Percentiles rank a stretch among this genome's conserved stretches.
These are phyloP conservation scores for Venturia pyrina DNA, from an alignment of 2,329 filamentous ascomycete species.

Conservation along the genomic window DNA sequence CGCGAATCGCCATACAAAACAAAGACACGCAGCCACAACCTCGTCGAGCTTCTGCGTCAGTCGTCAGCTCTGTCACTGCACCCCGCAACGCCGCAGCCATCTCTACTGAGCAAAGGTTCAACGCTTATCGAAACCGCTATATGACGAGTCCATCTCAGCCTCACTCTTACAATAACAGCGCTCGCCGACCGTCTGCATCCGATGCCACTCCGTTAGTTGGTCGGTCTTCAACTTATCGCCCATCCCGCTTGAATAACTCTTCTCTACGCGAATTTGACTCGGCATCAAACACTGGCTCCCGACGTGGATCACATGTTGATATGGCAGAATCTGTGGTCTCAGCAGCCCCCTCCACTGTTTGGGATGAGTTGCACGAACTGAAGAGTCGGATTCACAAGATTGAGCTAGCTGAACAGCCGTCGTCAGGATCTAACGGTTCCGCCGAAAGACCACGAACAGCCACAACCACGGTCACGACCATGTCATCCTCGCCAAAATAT, in stretches of 20 bases:
- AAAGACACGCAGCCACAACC: background rate
- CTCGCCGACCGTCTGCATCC: slow-evolving; percentile 22
- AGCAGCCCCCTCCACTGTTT: slow-evolving; percentile 84
- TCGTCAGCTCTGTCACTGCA: background rate
- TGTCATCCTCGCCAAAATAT: slow-evolving; percentile 77
- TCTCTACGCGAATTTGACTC: slow-evolving; percentile 22
- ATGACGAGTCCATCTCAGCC: slow-evolving; percentile 15
- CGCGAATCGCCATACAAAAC: background rate
- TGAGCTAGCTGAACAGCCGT: slow-evolving; percentile 79
- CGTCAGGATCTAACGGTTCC: slow-evolving; percentile 59
- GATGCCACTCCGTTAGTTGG: slow-evolving; percentile 23
- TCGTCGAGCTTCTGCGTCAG: slow-evolving; percentile 8
- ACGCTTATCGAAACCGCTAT: slow-evolving; percentile 12
- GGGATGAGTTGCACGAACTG: slow-evolving; percentile 93
- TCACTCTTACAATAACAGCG: slow-evolving; percentile 16
- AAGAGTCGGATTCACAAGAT: slow-evolving; percentile 88
- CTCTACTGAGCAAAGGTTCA: slow-evolving; percentile 10
- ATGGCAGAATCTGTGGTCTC: slow-evolving; percentile 73
- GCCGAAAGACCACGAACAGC: slow-evolving; percentile 71
- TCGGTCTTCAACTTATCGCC: slow-evolving; percentile 23
- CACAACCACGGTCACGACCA: slow-evolving; percentile 80
- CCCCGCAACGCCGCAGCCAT: slow-evolving; percentile 2
- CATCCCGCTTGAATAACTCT: slow-evolving; percentile 28
- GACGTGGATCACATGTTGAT: background rate
- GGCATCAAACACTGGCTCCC: slow-evolving; percentile 20